These are phyloP conservation scores for Aspergillus pseudoviridinutans DNA, from an alignment of 2,329 filamentous ascomycete species.

Conservation along the genomic window DNA sequence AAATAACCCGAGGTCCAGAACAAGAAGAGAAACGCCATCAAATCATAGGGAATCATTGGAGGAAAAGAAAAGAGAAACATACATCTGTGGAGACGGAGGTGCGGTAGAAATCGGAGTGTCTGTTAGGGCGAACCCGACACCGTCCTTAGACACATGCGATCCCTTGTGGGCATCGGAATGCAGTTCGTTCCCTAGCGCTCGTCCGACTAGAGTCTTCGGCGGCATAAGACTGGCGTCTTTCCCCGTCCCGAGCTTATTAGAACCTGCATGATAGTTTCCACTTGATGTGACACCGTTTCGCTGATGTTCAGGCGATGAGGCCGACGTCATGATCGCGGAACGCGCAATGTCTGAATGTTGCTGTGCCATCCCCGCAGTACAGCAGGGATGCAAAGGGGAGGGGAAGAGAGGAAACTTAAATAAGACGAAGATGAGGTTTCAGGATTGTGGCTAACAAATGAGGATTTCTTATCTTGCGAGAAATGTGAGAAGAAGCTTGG, in stretches of 20 bases:
- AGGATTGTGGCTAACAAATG: neutral
- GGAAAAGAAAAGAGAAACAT: conserved; percentile 29
- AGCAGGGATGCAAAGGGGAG: conserved; percentile 16
- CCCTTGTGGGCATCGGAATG: conserved; percentile 36
- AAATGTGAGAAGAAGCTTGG: neutral
- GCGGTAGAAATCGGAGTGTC: conserved; percentile 62
- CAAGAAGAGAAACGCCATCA: conserved; percentile 12
- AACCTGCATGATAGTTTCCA: conserved; percentile 4
- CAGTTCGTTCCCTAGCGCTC: conserved; percentile 41
- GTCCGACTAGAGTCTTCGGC: conserved; percentile 37
- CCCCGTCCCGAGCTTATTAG: conserved; percentile 16
- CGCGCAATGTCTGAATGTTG: conserved; percentile 49
- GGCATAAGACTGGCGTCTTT: conserved; percentile 33
- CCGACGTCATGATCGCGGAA: conserved; percentile 48
- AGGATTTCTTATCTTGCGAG: neutral
- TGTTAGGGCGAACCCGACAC: conserved; percentile 53
- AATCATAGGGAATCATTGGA: conserved; percentile 10
- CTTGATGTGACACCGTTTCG: conserved; percentile 19
- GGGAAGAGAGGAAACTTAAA: conserved; percentile 4
- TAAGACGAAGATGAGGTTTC: neutral
- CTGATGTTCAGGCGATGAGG: conserved; percentile 18
- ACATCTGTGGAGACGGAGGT: conserved; percentile 61
- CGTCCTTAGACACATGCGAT: conserved; percentile 38
- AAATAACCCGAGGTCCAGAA: neutral
- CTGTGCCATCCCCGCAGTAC: conserved; percentile 33